A percentile compares a stretch with the other conserved stretches of the same genome.
phyloP scores from a whole-genome alignment of 768 basidiomycete genomes.

The Hirschioporus abietinus region DNA sequence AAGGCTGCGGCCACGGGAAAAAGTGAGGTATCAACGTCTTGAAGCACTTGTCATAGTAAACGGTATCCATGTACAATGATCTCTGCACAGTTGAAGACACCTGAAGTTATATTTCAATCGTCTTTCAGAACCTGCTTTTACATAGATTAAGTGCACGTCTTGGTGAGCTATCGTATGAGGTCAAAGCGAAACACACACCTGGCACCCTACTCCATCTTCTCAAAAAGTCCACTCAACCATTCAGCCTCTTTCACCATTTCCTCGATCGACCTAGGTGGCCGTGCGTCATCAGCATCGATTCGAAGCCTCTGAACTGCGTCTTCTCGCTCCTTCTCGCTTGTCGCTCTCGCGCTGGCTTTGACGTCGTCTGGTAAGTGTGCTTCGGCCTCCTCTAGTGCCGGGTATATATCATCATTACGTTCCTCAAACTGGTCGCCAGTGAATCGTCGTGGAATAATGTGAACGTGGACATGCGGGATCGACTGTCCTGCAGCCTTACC shows the following conservation, averaged over 20 bases:
- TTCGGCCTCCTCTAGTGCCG: constrained; percentile 67
- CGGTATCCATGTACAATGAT: too few species aligned
- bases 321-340: constrained; percentile 20
- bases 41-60: too few species aligned
- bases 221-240: constrained; percentile 60
- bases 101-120: too few species aligned
- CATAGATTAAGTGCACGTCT: too few species aligned
- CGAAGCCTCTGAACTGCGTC: constrained; percentile 34
- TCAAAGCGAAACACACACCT: too few species aligned
- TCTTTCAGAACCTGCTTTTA: too few species aligned
- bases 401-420: constrained; percentile 73
- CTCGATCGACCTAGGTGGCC: constrained; percentile 52
- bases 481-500: constrained; percentile 81
- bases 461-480: constrained; percentile 96
- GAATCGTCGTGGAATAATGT: constrained; percentile 78
- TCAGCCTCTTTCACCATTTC: constrained; percentile 81
- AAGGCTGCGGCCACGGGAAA: too few species aligned
- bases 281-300: constrained; percentile 67
- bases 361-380: constrained; percentile 40
- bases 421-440: constrained; percentile 59
- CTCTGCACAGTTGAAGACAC: too few species aligned
- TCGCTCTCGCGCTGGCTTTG: neutral
- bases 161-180: too few species aligned
- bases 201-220: constrained; percentile 11
- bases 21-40: too few species aligned